phyloP scores from a whole-genome alignment of 257 asterid species.

The Coffea canephora region DNA sequence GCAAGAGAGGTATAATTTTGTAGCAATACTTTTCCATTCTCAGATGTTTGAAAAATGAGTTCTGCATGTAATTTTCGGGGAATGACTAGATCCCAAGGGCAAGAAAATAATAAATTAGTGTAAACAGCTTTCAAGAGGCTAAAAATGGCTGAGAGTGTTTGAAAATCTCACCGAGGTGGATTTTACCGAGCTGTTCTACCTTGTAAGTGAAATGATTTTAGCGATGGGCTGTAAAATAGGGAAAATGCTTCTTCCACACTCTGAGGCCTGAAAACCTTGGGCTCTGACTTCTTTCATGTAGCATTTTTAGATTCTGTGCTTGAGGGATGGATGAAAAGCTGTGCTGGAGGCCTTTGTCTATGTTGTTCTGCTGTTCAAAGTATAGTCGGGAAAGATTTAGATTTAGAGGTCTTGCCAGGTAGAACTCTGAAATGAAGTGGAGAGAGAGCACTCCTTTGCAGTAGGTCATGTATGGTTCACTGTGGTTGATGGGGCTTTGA shows the following conservation, averaged over 20 bases:
- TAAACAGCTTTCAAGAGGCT: not conserved
- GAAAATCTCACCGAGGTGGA: not conserved
- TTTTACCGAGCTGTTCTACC: not conserved
- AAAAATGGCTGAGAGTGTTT: not conserved
- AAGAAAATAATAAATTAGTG: not conserved
- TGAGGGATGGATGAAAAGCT: not conserved
- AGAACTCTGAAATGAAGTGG: not conserved
- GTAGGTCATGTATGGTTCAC: not conserved
- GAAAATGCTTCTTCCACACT: not conserved
- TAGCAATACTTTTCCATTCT: not conserved
- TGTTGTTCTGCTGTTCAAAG: not conserved
- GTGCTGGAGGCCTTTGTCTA: not conserved
- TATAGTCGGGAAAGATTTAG: not conserved
- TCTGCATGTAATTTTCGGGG: not conserved
- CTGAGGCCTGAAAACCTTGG: not conserved
- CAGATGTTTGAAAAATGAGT: too few species aligned
- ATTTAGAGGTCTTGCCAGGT: not conserved
- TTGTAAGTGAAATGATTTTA: not conserved
- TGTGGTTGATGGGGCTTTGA: not conserved
- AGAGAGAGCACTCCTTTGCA: not conserved
- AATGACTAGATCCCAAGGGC: not conserved
- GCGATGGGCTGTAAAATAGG: not conserved
- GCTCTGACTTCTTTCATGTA: not conserved
- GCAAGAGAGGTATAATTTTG: not conserved
- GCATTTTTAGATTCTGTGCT: not conserved